phyloP scores from a whole-genome alignment of 148 eudicot species.

The Chenopodium album region DNA sequence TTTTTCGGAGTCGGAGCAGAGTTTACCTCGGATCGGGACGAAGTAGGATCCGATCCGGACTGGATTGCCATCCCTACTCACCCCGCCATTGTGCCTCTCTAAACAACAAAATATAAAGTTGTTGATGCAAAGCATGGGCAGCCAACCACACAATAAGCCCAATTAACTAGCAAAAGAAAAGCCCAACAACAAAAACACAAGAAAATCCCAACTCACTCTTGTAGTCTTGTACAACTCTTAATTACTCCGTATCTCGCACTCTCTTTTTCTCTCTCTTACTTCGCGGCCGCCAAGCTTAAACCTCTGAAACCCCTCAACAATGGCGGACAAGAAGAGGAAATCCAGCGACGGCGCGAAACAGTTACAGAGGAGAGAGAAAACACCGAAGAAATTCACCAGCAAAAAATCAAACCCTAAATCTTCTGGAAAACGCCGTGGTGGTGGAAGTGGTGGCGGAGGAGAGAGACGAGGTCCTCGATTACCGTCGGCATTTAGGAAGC shows the following conservation, averaged over 20 bases:
- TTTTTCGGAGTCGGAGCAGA: too few species aligned
- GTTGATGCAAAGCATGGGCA: too few species aligned
- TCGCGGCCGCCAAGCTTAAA: not conserved
- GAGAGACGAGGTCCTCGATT: conserved; percentile 55
- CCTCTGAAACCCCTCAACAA: conserved; percentile 13
- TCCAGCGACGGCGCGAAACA: conserved; percentile 1
- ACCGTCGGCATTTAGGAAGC: conserved; percentile 55
- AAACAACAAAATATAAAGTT: too few species aligned
- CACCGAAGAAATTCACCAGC: conserved; percentile 21
- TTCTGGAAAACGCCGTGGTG: not conserved
- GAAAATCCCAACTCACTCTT: not conserved
- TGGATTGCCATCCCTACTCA: too few species aligned
- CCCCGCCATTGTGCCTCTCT: too few species aligned
- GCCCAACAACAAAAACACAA: not conserved
- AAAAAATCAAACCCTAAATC: conserved; percentile 1
- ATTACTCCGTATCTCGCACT: not conserved
- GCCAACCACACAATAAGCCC: too few species aligned
- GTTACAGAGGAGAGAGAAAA: conserved; percentile 16
- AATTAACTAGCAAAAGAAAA: too few species aligned
- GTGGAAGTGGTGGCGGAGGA: not conserved
- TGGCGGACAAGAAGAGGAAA: conserved; percentile 51
- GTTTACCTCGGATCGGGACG: too few species aligned
- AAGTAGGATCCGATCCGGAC: too few species aligned
- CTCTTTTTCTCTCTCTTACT: not conserved
- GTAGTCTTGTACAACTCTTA: not conserved